Evolutionary conservation across 2,329 filamentous ascomycete species (phyloP), one percentile per base, ranked within the genome.

Genomic region (Fusarium brachygibbosum): DNA sequence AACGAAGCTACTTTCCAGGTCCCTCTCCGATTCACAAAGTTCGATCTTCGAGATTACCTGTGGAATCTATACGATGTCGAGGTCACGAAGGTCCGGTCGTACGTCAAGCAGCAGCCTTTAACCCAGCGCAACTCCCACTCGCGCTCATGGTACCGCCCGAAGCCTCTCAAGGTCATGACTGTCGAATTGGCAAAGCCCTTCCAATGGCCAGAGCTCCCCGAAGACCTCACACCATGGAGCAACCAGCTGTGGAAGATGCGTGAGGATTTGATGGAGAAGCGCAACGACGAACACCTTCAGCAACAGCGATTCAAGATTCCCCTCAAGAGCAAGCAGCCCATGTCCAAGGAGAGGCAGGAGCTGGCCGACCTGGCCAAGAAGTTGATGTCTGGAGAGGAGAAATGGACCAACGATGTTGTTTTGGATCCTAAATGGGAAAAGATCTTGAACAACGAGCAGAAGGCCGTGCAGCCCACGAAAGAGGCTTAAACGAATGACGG

Each of bases 21-120:
- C 32, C 96, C 96, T 13, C 87, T 98, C 74, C 90, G 88, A 74
- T 94, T 98, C 85, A 97, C 93, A 85, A 99, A 99, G 83, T 91
- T 98, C 80, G 96, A 99, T 79, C 83, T 99, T 41, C 93, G 94
- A 80, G 94, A 98, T 83, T 99, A 98, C 84, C 90, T 99, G 66
- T 92, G 88, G 83, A 90, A 97, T 79, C 87, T 88, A 42, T 99
- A 99, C 85, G 86, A 87, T 64, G 90, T 98, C 66, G 86, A 90
- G 69, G 88, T 91, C 55, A 83, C 88, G 53, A 85, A 85, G 70
- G 89, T 98, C 66, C 92, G 95, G 66, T 94, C 92, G 54, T 95
- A 76, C 63, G 88, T 98, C 76, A 90, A 92, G 80, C 86, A 89
- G 78, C 87, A 78, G 63, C 80, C 81, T 17, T 85, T 86, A 58